These are phyloP conservation scores for Exophiala xenobiotica DNA, from an alignment of 2,329 filamentous ascomycete genomes.

Conservation along the genomic window DNA sequence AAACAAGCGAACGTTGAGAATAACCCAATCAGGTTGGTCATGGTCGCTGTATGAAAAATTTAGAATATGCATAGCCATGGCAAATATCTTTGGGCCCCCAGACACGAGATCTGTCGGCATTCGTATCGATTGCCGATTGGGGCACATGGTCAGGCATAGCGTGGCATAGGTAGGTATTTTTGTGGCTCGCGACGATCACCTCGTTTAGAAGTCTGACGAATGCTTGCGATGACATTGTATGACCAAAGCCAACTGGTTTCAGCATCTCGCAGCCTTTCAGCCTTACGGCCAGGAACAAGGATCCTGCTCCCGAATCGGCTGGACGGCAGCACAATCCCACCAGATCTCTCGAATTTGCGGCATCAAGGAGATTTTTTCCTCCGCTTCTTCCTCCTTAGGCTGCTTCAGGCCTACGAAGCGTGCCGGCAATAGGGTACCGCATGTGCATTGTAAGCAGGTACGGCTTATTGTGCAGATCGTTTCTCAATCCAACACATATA, in stretches of 20 bases:
- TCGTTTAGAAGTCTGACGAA: neutral
- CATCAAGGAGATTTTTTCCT: no score
- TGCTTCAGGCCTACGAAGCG: no score
- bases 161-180: neutral
- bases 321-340: no score
- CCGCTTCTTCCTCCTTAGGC: no score
- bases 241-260: neutral
- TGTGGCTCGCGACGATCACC: neutral
- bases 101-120: no score
- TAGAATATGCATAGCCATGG: no score
- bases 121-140: no score
- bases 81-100: no score
- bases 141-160: no score
- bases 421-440: neutral
- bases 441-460: slow-evolving; percentile 4
- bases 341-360: no score
- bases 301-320: neutral
- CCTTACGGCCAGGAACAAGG: neutral
- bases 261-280: neutral
- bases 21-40: neutral
- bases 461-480: slow-evolving; percentile 7
- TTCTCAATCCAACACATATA: slow-evolving; percentile 5
- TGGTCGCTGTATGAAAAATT: no score
- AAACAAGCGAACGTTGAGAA: no score
- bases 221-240: neutral